Conservation (phyloP, 176 grass and related monocot genomes). For the Cenchrus fungigraminus region DNA sequence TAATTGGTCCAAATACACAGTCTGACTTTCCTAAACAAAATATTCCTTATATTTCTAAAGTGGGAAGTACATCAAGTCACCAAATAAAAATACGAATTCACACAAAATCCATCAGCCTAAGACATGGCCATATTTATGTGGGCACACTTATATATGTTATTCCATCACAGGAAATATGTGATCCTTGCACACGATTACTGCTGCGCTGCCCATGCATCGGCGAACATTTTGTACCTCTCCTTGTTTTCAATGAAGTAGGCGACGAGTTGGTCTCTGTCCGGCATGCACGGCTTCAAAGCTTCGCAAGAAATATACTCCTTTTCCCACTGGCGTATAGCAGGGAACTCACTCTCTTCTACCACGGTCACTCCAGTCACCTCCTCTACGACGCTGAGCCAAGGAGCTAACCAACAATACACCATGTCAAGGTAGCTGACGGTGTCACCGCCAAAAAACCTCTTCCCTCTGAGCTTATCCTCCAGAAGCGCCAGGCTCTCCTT, state of each 20-base stretch:
- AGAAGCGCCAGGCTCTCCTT: slow-evolving; percentile 22
- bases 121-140: background rate
- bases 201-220: background rate
- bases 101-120: background rate
- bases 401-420: background rate
- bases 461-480: slow-evolving; percentile 9
- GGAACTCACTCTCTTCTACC: background rate
- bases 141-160: too few species aligned
- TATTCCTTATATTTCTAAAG: too few species aligned
- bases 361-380: background rate
- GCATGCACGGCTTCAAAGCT: slow-evolving; percentile 5
- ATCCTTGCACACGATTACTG: background rate
- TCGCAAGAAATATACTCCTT: background rate
- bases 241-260: background rate
- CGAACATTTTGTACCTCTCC: background rate
- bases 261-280: background rate
- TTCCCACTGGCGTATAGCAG: background rate
- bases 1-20: too few species aligned
- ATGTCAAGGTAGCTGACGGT: slow-evolving; percentile 8
- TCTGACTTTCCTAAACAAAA: too few species aligned
- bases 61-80: background rate
- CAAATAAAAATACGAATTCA: background rate
- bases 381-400: background rate
- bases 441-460: slow-evolving; percentile 27
- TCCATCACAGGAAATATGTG: too few species aligned